phyloP scores from a whole-genome alignment of 805 yeast species.

The Grigorovia jiainica region DNA sequence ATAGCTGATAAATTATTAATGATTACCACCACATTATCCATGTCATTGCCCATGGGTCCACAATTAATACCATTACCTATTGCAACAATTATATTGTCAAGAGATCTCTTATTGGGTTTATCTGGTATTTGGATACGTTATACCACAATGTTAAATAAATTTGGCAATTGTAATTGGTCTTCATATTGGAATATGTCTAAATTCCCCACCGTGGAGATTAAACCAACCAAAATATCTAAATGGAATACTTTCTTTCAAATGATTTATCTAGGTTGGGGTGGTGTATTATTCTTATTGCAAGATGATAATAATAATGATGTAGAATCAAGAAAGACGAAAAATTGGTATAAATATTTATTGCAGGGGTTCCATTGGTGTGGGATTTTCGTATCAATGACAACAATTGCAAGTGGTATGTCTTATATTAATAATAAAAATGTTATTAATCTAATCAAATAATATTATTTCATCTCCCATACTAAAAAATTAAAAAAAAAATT shows the following conservation, averaged over 20 bases:
- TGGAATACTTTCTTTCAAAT: slow-evolving; percentile 88
- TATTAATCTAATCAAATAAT: slow-evolving; percentile 24
- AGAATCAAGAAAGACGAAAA: slow-evolving; percentile 3
- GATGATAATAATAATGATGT: slow-evolving; percentile 5
- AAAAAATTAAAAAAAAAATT: no score
- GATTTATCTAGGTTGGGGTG: slow-evolving; percentile 66
- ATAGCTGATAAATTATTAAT: slow-evolving; percentile 88
- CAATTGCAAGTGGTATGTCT: slow-evolving; percentile 67
- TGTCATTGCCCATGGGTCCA: slow-evolving; percentile 42
- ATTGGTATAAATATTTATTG: slow-evolving; percentile 1
- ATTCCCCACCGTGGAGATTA: slow-evolving; percentile 78
- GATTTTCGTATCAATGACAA: slow-evolving; percentile 56
- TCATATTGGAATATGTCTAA: slow-evolving; percentile 65
- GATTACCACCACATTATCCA: slow-evolving; percentile 73
- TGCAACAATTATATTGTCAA: slow-evolving; percentile 67
- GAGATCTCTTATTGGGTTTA: slow-evolving; percentile 66
- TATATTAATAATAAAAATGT: slow-evolving; percentile 66
- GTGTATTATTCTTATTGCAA: slow-evolving; percentile 29
- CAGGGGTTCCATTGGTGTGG: slow-evolving; percentile 30
- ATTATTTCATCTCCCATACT: neutral
- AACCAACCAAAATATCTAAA: slow-evolving; percentile 79
- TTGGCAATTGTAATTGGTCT: slow-evolving; percentile 36
- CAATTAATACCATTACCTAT: slow-evolving; percentile 62
- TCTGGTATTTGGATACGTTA: slow-evolving; percentile 69
- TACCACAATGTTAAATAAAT: slow-evolving; percentile 33